Percentiles rank a stretch among this genome's conserved stretches.
Conservation (phyloP, 495 filamentous ascomycete genomes). For the Aspergillus nidulans region DNA sequence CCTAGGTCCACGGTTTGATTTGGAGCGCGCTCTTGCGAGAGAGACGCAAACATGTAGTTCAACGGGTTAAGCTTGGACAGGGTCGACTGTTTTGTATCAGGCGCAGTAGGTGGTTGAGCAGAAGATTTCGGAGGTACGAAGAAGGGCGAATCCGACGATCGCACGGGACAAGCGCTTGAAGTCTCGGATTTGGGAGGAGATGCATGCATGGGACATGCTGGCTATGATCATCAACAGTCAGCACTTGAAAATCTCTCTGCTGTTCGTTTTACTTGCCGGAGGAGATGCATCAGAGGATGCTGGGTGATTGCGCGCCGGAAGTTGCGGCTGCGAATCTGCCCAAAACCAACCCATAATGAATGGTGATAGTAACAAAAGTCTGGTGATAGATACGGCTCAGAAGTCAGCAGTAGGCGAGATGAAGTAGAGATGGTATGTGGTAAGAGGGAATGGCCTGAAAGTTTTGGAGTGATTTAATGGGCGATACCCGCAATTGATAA, state of each 20-base stretch:
- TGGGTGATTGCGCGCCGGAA: constrained; percentile 39
- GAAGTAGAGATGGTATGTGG: neutral
- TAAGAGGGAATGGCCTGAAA: neutral
- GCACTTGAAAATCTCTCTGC: constrained; percentile 12
- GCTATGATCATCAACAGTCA: constrained; percentile 49
- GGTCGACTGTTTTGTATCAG: constrained; percentile 35
- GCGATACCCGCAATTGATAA: constrained; percentile 3
- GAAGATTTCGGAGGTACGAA: constrained; percentile 29
- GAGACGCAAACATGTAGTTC: constrained; percentile 89
- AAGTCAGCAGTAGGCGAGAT: neutral
- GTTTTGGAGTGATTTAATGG: constrained; percentile 6
- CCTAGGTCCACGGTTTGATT: constrained; percentile 70
- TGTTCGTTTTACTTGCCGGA: constrained; percentile 59
- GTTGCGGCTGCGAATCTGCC: constrained; percentile 62
- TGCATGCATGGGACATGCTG: constrained; percentile 88
- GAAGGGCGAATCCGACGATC: constrained; percentile 42
- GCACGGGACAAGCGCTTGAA: constrained; percentile 52
- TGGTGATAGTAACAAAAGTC: neutral
- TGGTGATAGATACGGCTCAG: neutral
- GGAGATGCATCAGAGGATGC: constrained; percentile 42
- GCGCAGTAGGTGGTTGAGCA: constrained; percentile 20
- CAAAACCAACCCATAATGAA: constrained; percentile 94
- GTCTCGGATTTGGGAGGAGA: constrained; percentile 39
- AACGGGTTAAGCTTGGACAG: constrained; percentile 81
- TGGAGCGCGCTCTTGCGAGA: constrained; percentile 72